Percentiles rank a stretch among this genome's conserved stretches.
phyloP scores from a whole-genome alignment of 2,329 filamentous ascomycete genomes.

The Aspergillus luchuensis region DNA sequence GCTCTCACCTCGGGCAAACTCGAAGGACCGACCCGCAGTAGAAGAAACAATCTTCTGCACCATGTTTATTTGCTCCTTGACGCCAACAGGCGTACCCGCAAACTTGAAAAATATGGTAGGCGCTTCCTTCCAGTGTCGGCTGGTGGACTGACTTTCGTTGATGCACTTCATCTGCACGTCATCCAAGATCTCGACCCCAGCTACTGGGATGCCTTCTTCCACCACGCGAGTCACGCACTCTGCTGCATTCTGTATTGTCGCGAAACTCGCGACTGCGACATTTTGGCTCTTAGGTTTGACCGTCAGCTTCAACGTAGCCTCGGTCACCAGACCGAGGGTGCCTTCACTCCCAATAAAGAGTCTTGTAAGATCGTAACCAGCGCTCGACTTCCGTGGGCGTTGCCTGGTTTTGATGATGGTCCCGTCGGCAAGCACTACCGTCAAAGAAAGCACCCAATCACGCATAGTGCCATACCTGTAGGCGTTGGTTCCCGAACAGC shows the following conservation, averaged over 20 bases:
- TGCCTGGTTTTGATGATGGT: conserved; percentile 88
- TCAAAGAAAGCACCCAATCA: conserved; percentile 86
- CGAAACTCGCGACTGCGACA: conserved; percentile 75
- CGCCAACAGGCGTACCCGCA: conserved; percentile 62
- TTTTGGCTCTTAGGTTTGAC: conserved; percentile 76
- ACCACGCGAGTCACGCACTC: conserved; percentile 81
- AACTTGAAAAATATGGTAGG: conserved; percentile 79
- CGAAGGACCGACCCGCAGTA: conserved; percentile 61
- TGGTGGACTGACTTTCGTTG: conserved; percentile 54
- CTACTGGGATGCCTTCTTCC: conserved; percentile 76
- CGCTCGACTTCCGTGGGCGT: conserved; percentile 83
- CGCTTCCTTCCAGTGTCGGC: conserved; percentile 64
- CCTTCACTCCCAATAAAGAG: conserved; percentile 91
- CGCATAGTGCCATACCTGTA: conserved; percentile 94
- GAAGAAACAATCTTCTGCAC: conserved; percentile 61
- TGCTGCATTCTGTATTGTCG: conserved; percentile 68
- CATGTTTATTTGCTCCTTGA: conserved; percentile 65
- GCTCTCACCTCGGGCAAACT: conserved; percentile 65
- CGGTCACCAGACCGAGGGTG: conserved; percentile 86
- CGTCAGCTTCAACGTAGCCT: conserved; percentile 84
- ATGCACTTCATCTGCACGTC: conserved; percentile 83
- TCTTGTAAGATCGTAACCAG: conserved; percentile 87
- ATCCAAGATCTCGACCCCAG: conserved; percentile 90
- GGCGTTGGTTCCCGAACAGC: conserved; percentile 74
- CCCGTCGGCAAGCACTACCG: conserved; percentile 86